Evolutionary conservation across 495 filamentous ascomycete genomes (phyloP).

Genomic region (Aspergillus incahuasiensis): DNA sequence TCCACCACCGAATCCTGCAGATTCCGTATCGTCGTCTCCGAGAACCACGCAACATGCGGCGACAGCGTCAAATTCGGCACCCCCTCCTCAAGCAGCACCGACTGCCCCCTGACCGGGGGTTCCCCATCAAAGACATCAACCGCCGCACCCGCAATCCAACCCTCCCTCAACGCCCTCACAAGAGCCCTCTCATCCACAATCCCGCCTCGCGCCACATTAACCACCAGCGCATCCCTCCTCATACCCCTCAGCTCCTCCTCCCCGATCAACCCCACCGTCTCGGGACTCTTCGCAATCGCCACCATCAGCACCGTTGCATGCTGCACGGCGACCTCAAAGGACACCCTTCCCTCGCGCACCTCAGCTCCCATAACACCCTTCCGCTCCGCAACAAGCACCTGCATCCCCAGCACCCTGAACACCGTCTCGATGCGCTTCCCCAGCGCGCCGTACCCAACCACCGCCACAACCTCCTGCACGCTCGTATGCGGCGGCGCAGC

Average conservation of each 20-base stretch:
- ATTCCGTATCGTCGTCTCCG: constrained; percentile 32
- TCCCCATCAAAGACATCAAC: constrained; percentile 53
- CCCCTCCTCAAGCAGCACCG: constrained; percentile 19
- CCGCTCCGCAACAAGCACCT: constrained; percentile 46
- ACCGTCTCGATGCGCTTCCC: constrained; percentile 35
- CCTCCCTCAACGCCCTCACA: constrained; percentile 37
- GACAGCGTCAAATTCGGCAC: constrained; percentile 33
- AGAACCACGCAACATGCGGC: constrained; percentile 42
- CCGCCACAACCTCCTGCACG: constrained; percentile 41
- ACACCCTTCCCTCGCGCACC: constrained; percentile 28
- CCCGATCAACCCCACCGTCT: constrained; percentile 44
- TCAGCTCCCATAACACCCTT: constrained; percentile 26
- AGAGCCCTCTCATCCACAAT: constrained; percentile 53
- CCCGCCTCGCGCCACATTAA: constrained; percentile 55
- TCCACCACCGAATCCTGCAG: constrained; percentile 16
- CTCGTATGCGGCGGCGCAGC: constrained; percentile 2
- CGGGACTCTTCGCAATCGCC: constrained; percentile 36
- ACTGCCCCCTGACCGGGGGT: constrained; percentile 34
- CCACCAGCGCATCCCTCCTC: constrained; percentile 41
- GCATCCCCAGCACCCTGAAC: constrained; percentile 43
- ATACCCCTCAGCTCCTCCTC: constrained; percentile 46
- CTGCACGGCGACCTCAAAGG: constrained; percentile 41
- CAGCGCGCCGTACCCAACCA: constrained; percentile 51
- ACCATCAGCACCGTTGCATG: constrained; percentile 43
- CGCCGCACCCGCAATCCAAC: constrained; percentile 46